Evolutionary conservation across 305 asterid species (phyloP).

Genomic region (Solanum hybrid): DNA sequence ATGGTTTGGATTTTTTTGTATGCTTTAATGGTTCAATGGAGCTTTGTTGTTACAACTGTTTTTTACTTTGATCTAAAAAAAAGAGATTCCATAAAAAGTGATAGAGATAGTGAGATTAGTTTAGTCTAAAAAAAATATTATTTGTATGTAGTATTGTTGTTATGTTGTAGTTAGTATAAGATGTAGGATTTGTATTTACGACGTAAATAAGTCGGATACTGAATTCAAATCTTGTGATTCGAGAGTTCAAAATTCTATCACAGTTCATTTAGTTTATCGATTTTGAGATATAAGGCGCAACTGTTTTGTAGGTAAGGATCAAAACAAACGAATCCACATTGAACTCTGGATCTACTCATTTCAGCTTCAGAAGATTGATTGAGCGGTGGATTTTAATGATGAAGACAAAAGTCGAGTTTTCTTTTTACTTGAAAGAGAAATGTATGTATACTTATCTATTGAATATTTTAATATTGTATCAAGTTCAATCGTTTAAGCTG

Average conservation of each 20-base stretch:
- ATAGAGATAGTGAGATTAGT: background rate
- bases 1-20: background rate
- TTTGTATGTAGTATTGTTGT: background rate
- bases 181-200: background rate
- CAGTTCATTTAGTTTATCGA: background rate
- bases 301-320: background rate
- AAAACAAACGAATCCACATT: background rate
- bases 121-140: background rate
- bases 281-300: background rate
- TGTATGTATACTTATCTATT: background rate
- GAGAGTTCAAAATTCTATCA: background rate
- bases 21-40: background rate
- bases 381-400: background rate
- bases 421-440: background rate
- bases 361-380: background rate
- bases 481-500: background rate
- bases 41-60: background rate
- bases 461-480: background rate
- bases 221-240: background rate
- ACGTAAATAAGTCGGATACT: background rate
- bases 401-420: background rate
- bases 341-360: background rate
- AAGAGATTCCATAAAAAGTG: background rate
- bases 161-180: background rate
- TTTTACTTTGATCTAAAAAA: background rate